phyloP scores from a whole-genome alignment of 2,329 filamentous ascomycete genomes.

The Lachnellula arida region DNA sequence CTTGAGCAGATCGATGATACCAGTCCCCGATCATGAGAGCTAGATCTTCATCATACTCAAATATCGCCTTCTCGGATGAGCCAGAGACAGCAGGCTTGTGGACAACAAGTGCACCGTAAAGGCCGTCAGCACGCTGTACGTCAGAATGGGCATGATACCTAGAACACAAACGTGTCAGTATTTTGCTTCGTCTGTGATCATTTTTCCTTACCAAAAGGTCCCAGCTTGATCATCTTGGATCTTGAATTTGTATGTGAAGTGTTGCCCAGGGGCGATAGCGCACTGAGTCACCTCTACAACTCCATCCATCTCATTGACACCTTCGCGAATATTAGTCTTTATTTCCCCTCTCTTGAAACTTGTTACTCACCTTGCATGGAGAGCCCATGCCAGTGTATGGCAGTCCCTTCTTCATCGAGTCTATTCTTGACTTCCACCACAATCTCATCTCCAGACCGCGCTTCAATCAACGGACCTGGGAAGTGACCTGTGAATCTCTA shows the following conservation, averaged over 20 bases:
- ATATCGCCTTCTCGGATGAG: constrained; percentile 18
- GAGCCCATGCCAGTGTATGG: constrained; percentile 42
- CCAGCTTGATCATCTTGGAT: constrained; percentile 11
- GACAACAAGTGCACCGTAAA: constrained; percentile 42
- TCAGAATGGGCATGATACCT: constrained; percentile 45
- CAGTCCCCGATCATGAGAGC: constrained; percentile 44
- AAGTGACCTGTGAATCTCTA: constrained; percentile 2
- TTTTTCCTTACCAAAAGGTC: constrained; percentile 11
- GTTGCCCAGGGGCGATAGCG: constrained; percentile 4
- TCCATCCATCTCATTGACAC: constrained; percentile 21
- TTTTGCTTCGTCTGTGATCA: background rate
- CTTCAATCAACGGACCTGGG: constrained; percentile 40
- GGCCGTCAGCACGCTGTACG: constrained; percentile 39
- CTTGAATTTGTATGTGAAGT: constrained; percentile 15
- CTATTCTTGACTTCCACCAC: constrained; percentile 38
- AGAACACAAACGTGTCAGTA: constrained; percentile 10
- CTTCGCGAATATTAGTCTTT: constrained; percentile 7
- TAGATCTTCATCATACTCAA: constrained; percentile 36
- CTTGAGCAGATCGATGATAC: constrained; percentile 39
- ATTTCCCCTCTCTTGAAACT: background rate
- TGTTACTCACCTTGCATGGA: constrained; percentile 5
- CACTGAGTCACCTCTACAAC: constrained; percentile 14
- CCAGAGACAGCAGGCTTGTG: constrained; percentile 31
- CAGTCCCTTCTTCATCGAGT: constrained; percentile 26
- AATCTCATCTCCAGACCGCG: constrained; percentile 39